A percentile compares a stretch with the other conserved stretches of the same genome.
phyloP scores from a whole-genome alignment of 2,329 filamentous ascomycete species.

The Stachybotrys chlorohalonatus region DNA sequence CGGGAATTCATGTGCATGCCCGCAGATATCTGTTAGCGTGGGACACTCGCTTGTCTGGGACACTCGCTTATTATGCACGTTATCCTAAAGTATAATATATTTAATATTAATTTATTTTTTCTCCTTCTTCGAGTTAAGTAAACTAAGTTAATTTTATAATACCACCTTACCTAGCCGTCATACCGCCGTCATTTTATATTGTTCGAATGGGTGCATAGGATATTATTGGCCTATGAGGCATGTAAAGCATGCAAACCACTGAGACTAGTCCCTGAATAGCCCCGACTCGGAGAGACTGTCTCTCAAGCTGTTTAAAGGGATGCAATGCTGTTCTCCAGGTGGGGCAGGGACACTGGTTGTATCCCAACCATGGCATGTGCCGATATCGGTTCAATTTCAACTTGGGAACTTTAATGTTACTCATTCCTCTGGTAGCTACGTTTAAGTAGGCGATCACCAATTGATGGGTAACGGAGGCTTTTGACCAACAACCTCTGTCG shows the following conservation, averaged over 20 bases:
- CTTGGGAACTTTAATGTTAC: background rate
- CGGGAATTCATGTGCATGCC: background rate
- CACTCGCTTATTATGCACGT: background rate
- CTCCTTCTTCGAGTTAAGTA: background rate
- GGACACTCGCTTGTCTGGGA: background rate
- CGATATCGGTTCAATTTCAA: background rate
- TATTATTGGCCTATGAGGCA: background rate
- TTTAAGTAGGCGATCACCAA: background rate
- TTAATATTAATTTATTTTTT: slow-evolving; percentile 1
- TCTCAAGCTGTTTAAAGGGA: background rate
- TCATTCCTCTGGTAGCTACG: background rate
- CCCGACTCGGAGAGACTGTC: background rate
- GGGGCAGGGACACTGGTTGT: no score
- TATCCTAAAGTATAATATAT: background rate
- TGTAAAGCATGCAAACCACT: background rate
- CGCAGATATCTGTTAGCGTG: background rate
- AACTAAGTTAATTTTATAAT: background rate
- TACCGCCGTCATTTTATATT: background rate
- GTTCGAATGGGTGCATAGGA: background rate
- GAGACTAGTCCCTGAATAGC: background rate
- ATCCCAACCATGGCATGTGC: background rate
- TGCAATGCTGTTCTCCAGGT: background rate
- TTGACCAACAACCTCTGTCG: background rate
- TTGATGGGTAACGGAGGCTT: background rate
- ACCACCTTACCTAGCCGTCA: background rate